A percentile compares a stretch with the other conserved stretches of the same genome.
Evolutionary conservation across 2,329 filamentous ascomycete species (phyloP).

Genomic region (Exophiala xenobiotica): DNA sequence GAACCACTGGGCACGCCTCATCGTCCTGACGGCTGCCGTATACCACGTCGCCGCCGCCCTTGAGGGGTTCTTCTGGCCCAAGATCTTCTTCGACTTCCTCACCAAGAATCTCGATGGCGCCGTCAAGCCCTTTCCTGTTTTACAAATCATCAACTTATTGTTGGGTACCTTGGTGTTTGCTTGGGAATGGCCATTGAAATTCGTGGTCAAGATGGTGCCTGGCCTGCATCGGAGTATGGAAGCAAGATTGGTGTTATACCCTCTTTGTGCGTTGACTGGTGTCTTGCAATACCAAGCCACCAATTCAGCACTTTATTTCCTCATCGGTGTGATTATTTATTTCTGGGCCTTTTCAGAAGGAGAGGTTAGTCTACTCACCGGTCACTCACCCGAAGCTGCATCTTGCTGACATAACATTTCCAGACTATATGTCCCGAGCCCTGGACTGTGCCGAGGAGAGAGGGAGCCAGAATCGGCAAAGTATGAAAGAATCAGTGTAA

Average conservation of each 20-base stretch:
- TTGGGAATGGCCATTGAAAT: constrained; percentile 85
- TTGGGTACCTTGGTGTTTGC: constrained; percentile 75
- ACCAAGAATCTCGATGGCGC: constrained; percentile 84
- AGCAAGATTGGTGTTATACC: constrained; percentile 76
- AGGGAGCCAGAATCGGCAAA: constrained; percentile 21
- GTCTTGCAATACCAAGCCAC: constrained; percentile 87
- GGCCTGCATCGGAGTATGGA: constrained; percentile 88
- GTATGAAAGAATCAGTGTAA: constrained; percentile 25
- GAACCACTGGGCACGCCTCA: constrained; percentile 97
- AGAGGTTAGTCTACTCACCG: constrained; percentile 70
- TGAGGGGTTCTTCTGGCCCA: constrained; percentile 95
- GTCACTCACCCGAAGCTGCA: constrained; percentile 11
- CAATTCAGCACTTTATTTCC: constrained; percentile 87
- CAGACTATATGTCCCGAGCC: constrained; percentile 68
- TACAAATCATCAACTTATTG: constrained; percentile 87
- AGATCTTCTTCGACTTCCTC: constrained; percentile 96
- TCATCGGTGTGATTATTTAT: constrained; percentile 81
- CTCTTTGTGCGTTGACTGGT: constrained; percentile 71
- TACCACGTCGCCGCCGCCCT: constrained; percentile 84
- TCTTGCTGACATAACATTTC: constrained; percentile 20
- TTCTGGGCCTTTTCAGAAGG: constrained; percentile 98
- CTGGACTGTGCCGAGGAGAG: constrained; percentile 65
- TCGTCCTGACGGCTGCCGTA: constrained; percentile 78
- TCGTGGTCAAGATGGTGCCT: constrained; percentile 56
- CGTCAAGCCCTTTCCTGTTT: constrained; percentile 80